These are phyloP conservation scores for Mycosarcoma mackinlayi DNA, from an alignment of 1,284 basidiomycete species.

Conservation along the genomic window DNA sequence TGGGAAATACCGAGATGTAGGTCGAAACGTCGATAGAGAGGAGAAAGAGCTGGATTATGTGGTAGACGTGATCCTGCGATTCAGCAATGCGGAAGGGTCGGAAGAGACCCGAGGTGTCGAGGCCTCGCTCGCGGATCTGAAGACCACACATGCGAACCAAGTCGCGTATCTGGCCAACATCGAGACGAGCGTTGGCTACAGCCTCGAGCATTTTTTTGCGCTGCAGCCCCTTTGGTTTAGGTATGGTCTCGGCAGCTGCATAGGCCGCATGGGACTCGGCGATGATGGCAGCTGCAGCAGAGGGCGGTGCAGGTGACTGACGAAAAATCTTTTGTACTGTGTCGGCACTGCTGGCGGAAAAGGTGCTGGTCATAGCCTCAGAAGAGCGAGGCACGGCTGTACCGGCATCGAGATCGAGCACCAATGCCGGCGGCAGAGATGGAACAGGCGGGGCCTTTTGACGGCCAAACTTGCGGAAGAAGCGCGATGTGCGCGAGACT, in stretches of 20 bases:
- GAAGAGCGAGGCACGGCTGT: conserved; percentile 16
- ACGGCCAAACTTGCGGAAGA: conserved; percentile 30
- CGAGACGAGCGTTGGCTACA: conserved; percentile 40
- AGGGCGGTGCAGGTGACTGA: not conserved
- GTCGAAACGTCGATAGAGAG: conserved; percentile 42
- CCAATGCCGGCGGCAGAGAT: conserved; percentile 37
- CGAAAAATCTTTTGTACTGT: not conserved
- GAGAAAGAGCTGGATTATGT: conserved; percentile 55
- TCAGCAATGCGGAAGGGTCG: conserved; percentile 56
- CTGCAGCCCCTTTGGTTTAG: conserved; percentile 17
- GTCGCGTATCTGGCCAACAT: conserved; percentile 24
- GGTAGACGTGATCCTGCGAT: conserved; percentile 30
- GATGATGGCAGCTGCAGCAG: conserved; percentile 38
- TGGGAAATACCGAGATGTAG: conserved; percentile 47
- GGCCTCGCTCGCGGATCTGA: conserved; percentile 50
- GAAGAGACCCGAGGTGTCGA: conserved; percentile 58
- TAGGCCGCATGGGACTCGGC: conserved; percentile 36
- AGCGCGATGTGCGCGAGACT: conserved; percentile 26
- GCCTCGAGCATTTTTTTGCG: conserved; percentile 40
- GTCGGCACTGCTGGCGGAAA: not conserved
- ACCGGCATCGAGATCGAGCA: conserved; percentile 38
- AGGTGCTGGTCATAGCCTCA: not conserved
- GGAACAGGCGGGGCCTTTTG: conserved; percentile 32
- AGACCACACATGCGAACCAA: conserved; percentile 42
- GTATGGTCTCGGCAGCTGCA: conserved; percentile 18